Evolutionary conservation across 225 moss, liverwort and hornwort genomes (phyloP).

Genomic region (Pseudisothecium myosuroides): DNA sequence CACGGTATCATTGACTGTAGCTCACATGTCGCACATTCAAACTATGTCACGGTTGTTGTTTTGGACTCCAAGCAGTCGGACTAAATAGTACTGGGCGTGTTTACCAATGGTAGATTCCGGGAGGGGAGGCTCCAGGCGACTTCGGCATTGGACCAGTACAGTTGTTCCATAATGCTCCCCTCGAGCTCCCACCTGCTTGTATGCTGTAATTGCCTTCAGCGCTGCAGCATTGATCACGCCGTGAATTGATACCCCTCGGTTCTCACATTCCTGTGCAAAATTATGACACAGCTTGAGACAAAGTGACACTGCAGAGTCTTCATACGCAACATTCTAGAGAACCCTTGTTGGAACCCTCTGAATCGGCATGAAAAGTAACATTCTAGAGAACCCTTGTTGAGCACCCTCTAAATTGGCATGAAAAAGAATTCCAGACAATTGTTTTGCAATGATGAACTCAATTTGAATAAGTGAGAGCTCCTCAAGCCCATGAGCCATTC

Average conservation of each 20-base stretch:
- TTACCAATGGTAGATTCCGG: conserved; percentile 51
- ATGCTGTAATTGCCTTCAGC: conserved; percentile 46
- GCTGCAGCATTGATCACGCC: conserved; percentile 57
- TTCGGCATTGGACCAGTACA: conserved; percentile 52
- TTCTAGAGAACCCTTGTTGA: neutral
- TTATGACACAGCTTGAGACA: neutral
- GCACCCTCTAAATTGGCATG: neutral
- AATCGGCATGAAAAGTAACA: neutral
- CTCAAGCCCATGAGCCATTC: neutral
- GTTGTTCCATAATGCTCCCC: conserved; percentile 57
- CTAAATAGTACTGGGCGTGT: neutral
- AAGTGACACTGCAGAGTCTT: neutral
- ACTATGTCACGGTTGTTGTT: neutral
- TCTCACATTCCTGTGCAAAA: conserved; percentile 44
- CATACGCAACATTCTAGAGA: neutral
- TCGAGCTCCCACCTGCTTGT: conserved; percentile 49
- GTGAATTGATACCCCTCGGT: conserved; percentile 25
- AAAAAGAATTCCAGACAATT: too few species aligned
- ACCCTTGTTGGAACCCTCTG: neutral
- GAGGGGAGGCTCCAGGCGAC: conserved; percentile 40
- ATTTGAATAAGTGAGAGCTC: neutral
- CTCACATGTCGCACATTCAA: neutral
- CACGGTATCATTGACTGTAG: neutral
- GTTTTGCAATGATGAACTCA: neutral
- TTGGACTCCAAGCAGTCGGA: neutral